phyloP scores from a whole-genome alignment of 75 land plant species.

The Cupressus sempervirens region DNA sequence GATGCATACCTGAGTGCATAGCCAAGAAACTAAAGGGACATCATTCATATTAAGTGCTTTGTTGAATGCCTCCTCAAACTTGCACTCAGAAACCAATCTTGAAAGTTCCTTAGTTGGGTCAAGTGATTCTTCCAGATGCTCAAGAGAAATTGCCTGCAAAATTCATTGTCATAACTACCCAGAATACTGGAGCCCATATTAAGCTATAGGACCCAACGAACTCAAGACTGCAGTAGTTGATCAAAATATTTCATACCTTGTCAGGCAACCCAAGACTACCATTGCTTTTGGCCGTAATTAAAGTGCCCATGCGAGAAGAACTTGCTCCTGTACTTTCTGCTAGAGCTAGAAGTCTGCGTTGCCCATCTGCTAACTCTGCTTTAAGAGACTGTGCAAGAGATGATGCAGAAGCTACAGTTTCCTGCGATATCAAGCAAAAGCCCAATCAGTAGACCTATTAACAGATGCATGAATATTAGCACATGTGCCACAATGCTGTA shows the following conservation, averaged over 20 bases:
- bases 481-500: not conserved
- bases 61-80: slow-evolving; percentile 93
- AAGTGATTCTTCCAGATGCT: slow-evolving; percentile 74
- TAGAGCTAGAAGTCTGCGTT: slow-evolving; percentile 69
- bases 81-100: slow-evolving; percentile 72
- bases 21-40: slow-evolving; percentile 90
- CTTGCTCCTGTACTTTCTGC: slow-evolving; percentile 59
- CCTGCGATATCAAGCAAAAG: slow-evolving; percentile 41
- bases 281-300: slow-evolving; percentile 45
- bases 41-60: slow-evolving; percentile 82
- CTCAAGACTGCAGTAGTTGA: not conserved
- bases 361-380: slow-evolving; percentile 80
- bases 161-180: not conserved
- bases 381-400: slow-evolving; percentile 68
- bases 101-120: slow-evolving; percentile 94
- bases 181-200: not conserved
- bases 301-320: slow-evolving; percentile 23
- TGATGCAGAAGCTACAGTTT: slow-evolving; percentile 74
- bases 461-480: not conserved
- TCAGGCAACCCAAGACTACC: slow-evolving; percentile 61
- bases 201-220: not conserved
- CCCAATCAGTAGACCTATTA: not conserved
- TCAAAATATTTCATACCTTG: slow-evolving; percentile 31
- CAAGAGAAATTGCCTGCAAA: slow-evolving; percentile 27
- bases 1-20: slow-evolving; percentile 86